phyloP scores from a whole-genome alignment of 1,284 basidiomycete genomes.

The Gomphus bonarii region DNA sequence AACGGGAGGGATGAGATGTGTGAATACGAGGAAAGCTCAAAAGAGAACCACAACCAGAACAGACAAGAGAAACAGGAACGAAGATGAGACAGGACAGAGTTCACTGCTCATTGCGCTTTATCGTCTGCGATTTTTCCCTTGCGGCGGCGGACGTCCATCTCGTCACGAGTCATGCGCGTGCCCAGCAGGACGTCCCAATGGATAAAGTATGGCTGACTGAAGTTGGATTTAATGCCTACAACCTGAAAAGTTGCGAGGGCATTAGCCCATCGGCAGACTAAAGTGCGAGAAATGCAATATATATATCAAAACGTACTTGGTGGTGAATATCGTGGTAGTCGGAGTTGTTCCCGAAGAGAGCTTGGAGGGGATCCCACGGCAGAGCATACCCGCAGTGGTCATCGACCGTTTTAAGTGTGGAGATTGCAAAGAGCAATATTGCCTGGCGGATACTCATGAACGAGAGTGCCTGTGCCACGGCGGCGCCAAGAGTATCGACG shows the following conservation, averaged over 20 bases:
- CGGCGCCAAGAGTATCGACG: slow-evolving; percentile 80
- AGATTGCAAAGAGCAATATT: slow-evolving; percentile 76
- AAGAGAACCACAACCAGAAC: too few species aligned
- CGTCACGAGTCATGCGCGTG: slow-evolving; percentile 69
- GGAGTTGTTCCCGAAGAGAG: slow-evolving; percentile 86
- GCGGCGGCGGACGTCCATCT: slow-evolving; percentile 33
- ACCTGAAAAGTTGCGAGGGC: slow-evolving; percentile 31
- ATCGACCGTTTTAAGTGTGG: slow-evolving; percentile 91
- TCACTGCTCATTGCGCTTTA: slow-evolving; percentile 3
- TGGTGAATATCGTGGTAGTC: slow-evolving; percentile 99
- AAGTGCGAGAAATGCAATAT: background rate
- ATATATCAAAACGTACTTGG: slow-evolving; percentile 41
- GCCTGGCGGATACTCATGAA: slow-evolving; percentile 77
- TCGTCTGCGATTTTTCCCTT: slow-evolving; percentile 2
- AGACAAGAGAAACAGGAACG: background rate
- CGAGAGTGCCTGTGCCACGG: slow-evolving; percentile 61
- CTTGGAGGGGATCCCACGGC: slow-evolving; percentile 84
- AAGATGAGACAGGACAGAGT: background rate
- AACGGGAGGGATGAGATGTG: too few species aligned
- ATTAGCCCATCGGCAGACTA: too few species aligned
- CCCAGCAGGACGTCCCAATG: slow-evolving; percentile 79
- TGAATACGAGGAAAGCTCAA: too few species aligned
- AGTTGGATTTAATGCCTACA: slow-evolving; percentile 94
- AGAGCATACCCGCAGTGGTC: slow-evolving; percentile 93
- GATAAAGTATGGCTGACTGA: slow-evolving; percentile 89